These are phyloP conservation scores for Davidsoniella virescens DNA, from an alignment of 2,329 filamentous ascomycete genomes.

Conservation along the genomic window DNA sequence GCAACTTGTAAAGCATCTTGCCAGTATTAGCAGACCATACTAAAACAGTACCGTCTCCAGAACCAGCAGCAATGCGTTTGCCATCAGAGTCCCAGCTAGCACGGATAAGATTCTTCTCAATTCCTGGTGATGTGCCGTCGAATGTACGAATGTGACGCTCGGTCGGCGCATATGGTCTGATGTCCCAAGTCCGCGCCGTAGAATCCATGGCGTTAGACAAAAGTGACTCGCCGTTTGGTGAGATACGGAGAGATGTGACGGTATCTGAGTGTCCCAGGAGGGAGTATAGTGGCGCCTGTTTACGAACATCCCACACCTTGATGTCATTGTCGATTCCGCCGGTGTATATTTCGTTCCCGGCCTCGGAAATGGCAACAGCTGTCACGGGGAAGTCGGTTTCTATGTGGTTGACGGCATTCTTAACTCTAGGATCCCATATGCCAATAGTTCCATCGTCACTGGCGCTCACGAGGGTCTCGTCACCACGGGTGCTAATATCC, in stretches of 20 bases:
- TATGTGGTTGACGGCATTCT: constrained; percentile 74
- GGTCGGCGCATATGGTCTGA: constrained; percentile 80
- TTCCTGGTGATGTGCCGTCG: constrained; percentile 72
- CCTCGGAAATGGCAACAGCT: constrained; percentile 77
- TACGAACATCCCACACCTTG: constrained; percentile 90
- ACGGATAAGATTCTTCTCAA: constrained; percentile 82
- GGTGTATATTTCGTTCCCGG: constrained; percentile 87
- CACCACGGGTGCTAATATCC: constrained; percentile 75
- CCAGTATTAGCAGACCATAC: constrained; percentile 83
- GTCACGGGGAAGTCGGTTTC: constrained; percentile 88
- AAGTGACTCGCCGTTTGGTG: constrained; percentile 78
- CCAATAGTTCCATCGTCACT: constrained; percentile 90
- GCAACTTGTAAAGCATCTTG: constrained; percentile 85
- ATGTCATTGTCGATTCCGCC: constrained; percentile 96
- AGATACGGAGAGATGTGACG: constrained; percentile 77
- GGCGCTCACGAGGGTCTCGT: constrained; percentile 78
- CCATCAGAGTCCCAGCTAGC: constrained; percentile 82
- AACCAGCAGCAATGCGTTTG: constrained; percentile 74
- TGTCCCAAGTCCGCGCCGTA: constrained; percentile 89
- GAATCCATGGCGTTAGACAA: constrained; percentile 89
- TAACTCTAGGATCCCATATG: constrained; percentile 88
- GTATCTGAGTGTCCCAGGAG: constrained; percentile 86
- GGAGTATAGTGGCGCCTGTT: constrained; percentile 74
- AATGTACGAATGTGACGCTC: constrained; percentile 76
- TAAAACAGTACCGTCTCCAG: constrained; percentile 77